Evolutionary conservation across 2,329 filamentous ascomycete species (phyloP).

Genomic region (Aureobasidium subglaciale): DNA sequence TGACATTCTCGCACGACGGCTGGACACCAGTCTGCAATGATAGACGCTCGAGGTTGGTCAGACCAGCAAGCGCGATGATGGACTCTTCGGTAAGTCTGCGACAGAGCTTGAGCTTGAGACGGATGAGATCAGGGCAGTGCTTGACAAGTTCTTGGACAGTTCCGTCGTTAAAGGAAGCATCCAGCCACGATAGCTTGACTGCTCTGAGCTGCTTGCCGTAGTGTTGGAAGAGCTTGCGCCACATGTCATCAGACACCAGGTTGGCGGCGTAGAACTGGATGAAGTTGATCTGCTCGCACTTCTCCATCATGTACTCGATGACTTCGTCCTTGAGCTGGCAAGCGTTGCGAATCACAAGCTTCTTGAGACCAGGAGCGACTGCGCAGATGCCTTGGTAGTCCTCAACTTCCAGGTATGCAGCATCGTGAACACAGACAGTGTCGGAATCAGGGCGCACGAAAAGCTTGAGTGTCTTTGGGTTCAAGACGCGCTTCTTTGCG

Average conservation of each 20-base stretch:
- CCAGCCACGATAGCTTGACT: constrained; percentile 76
- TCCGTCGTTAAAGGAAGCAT: constrained; percentile 71
- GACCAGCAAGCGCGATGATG: constrained; percentile 55
- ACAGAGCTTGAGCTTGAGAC: constrained; percentile 76
- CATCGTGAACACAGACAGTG: constrained; percentile 54
- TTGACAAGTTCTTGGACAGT: constrained; percentile 55
- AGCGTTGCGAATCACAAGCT: constrained; percentile 72
- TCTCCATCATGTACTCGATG: constrained; percentile 71
- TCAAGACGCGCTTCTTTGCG: constrained; percentile 55
- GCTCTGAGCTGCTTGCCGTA: constrained; percentile 59
- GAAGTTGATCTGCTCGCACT: constrained; percentile 60
- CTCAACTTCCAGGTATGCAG: constrained; percentile 60
- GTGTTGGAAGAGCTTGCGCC: constrained; percentile 60
- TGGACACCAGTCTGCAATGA: constrained; percentile 60
- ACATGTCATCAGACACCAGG: constrained; percentile 67
- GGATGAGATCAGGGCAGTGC: constrained; percentile 60
- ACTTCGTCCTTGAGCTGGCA: constrained; percentile 85
- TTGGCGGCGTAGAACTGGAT: constrained; percentile 81
- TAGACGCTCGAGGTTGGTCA: constrained; percentile 63
- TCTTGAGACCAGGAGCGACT: constrained; percentile 59
- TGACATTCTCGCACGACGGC: constrained; percentile 51
- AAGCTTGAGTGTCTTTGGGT: constrained; percentile 41
- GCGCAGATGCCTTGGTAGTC: constrained; percentile 80
- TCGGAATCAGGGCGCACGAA: constrained; percentile 48
- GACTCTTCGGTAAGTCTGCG: constrained; percentile 62